Percentiles rank a stretch among this genome's conserved stretches.
Evolutionary conservation across 805 yeast genomes (phyloP).

Genomic region (Zygoascus tannicola): DNA sequence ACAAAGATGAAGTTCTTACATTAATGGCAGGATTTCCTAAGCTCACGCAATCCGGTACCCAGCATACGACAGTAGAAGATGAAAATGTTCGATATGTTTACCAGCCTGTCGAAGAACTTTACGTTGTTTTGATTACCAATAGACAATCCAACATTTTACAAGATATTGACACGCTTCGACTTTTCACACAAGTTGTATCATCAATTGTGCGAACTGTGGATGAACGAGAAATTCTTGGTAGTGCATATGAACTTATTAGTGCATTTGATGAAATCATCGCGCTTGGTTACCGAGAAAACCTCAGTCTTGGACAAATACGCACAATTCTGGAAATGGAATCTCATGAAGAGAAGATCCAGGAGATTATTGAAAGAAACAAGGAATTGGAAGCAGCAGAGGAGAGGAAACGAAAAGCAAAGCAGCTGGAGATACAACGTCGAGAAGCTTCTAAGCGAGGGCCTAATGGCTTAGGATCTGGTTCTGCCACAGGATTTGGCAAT

Average conservation of each 20-base stretch:
- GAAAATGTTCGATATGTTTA: slow-evolving; percentile 87
- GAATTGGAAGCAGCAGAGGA: slow-evolving; percentile 96
- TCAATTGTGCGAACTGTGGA: slow-evolving; percentile 61
- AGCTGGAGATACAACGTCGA: slow-evolving; percentile 50
- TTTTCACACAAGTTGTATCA: slow-evolving; percentile 75
- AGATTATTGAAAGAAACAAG: slow-evolving; percentile 92
- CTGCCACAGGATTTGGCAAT: slow-evolving; percentile 12
- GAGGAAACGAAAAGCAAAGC: slow-evolving; percentile 90
- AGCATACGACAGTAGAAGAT: slow-evolving; percentile 91
- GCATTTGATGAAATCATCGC: slow-evolving; percentile 92
- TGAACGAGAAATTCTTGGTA: slow-evolving; percentile 72
- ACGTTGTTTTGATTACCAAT: slow-evolving; percentile 84
- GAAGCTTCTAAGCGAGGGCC: slow-evolving; percentile 30
- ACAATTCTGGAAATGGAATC: slow-evolving; percentile 95
- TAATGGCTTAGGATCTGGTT: slow-evolving; percentile 17
- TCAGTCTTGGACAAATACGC: slow-evolving; percentile 70
- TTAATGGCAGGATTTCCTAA: slow-evolving; percentile 79
- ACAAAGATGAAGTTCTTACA: slow-evolving; percentile 77
- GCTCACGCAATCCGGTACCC: slow-evolving; percentile 60
- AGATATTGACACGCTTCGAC: slow-evolving; percentile 84
- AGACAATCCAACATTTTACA: slow-evolving; percentile 85
- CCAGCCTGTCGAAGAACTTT: slow-evolving; percentile 91
- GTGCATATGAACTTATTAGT: slow-evolving; percentile 79
- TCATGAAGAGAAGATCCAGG: slow-evolving; percentile 97
- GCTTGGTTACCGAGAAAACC: slow-evolving; percentile 82